phyloP scores from a whole-genome alignment of 2,329 filamentous ascomycete genomes.

The Neofusicoccum umdonicola region DNA sequence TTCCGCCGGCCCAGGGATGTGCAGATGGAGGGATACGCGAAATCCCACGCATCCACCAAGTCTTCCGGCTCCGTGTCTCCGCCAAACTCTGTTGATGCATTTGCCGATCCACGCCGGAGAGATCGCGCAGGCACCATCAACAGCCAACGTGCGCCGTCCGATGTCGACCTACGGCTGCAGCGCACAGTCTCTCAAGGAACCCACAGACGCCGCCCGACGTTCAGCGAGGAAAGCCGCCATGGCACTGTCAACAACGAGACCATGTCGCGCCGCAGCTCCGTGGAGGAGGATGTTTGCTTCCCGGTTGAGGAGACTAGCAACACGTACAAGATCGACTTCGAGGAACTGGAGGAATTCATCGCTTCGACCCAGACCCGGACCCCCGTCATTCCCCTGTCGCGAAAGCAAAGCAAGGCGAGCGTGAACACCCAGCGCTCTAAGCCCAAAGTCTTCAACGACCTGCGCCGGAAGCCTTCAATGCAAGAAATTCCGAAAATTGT shows the following conservation, averaged over 20 bases:
- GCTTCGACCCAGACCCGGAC: conserved; percentile 54
- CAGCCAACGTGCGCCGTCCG: conserved; percentile 51
- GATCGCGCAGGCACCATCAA: conserved; percentile 70
- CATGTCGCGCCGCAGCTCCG: conserved; percentile 65
- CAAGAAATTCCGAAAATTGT: conserved; percentile 29
- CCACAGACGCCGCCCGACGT: conserved; percentile 58
- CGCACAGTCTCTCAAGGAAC: conserved; percentile 71
- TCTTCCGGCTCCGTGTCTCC: conserved; percentile 74
- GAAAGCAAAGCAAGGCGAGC: conserved; percentile 32
- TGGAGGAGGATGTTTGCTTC: conserved; percentile 87
- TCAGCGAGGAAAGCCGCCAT: conserved; percentile 58
- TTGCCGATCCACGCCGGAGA: conserved; percentile 83
- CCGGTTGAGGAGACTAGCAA: conserved; percentile 75
- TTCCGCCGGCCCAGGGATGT: conserved; percentile 42
- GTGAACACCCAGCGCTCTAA: conserved; percentile 42
- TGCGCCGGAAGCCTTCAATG: conserved; percentile 41
- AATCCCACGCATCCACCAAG: conserved; percentile 49
- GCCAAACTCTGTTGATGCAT: conserved; percentile 96
- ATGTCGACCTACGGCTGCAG: conserved; percentile 60
- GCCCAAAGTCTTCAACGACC: conserved; percentile 60
- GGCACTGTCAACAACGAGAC: conserved; percentile 62
- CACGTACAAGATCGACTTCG: conserved; percentile 82
- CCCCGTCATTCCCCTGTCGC: conserved; percentile 42
- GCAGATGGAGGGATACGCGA: conserved; percentile 28
- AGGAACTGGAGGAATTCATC: conserved; percentile 91